phyloP scores from a whole-genome alignment of 345 rosid genomes.

The Euphorbia peplus region DNA sequence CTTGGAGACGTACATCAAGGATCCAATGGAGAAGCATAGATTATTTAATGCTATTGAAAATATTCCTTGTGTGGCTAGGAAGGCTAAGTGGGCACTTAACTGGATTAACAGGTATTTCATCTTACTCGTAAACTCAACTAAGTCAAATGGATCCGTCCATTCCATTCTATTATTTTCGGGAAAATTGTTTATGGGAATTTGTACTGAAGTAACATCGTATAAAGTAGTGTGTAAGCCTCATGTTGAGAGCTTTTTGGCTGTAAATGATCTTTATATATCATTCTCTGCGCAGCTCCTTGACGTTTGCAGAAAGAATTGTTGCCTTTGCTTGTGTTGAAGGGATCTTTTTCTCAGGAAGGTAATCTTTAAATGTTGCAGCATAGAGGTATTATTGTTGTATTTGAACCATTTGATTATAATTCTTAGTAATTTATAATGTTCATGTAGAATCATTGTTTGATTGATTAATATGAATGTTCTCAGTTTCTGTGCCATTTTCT shows the following conservation, averaged over 20 bases:
- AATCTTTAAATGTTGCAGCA: slow-evolving; percentile 11
- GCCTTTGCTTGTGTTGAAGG: slow-evolving; percentile 94
- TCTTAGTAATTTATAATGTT: neutral
- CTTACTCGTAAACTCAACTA: neutral
- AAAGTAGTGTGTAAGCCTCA: neutral
- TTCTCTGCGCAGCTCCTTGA: slow-evolving; percentile 53
- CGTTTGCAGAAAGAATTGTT: slow-evolving; percentile 75
- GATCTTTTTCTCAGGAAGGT: slow-evolving; percentile 95
- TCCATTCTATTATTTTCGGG: neutral
- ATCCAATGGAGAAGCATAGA: slow-evolving; percentile 73
- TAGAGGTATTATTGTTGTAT: slow-evolving; percentile 4
- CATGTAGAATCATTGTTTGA: neutral
- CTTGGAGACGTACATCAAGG: slow-evolving; percentile 84
- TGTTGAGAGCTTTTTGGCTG: slow-evolving; percentile 9
- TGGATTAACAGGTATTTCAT: slow-evolving; percentile 68
- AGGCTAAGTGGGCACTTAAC: slow-evolving; percentile 80
- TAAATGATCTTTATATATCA: neutral
- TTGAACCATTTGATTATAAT: neutral
- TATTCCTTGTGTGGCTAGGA: slow-evolving; percentile 71
- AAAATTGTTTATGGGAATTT: neutral
- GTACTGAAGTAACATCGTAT: neutral
- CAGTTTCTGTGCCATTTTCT: slow-evolving; percentile 95
- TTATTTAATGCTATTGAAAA: slow-evolving; percentile 79
- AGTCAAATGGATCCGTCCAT: neutral
- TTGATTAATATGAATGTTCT: slow-evolving; percentile 15